Evolutionary conservation across 2,329 filamentous ascomycete genomes (phyloP).

Genomic region (Hypoxylon sp.): DNA sequence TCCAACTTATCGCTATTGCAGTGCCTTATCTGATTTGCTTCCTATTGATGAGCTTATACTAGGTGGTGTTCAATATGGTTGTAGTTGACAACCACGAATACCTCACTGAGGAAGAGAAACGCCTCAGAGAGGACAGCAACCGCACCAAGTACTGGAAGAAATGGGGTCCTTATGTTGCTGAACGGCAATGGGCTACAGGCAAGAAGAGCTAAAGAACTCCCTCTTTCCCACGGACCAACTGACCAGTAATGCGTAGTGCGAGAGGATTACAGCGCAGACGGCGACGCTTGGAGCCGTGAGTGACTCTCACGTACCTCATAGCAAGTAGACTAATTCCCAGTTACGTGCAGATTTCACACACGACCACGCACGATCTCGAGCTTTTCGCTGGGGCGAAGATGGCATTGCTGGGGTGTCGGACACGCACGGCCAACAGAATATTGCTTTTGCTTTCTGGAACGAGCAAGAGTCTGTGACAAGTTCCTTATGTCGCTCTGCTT

Average conservation of each 20-base stretch:
- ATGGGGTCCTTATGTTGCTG: slow-evolving; percentile 95
- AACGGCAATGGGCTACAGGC: slow-evolving; percentile 97
- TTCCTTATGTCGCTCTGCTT: slow-evolving; percentile 10
- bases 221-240: slow-evolving; percentile 29
- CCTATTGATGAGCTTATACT: slow-evolving; percentile 4
- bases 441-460: slow-evolving; percentile 98
- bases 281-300: slow-evolving; percentile 96
- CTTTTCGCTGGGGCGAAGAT: slow-evolving; percentile 96
- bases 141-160: slow-evolving; percentile 96
- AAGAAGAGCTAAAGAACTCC: slow-evolving; percentile 53
- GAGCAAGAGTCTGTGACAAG: slow-evolving; percentile 80
- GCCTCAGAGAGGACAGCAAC: slow-evolving; percentile 87
- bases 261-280: slow-evolving; percentile 91
- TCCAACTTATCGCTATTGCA: not conserved
- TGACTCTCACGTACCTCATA: slow-evolving; percentile 49
- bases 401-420: slow-evolving; percentile 95
- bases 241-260: slow-evolving; percentile 69
- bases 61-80: slow-evolving; percentile 74
- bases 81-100: slow-evolving; percentile 90
- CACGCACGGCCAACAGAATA: slow-evolving; percentile 90
- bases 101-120: slow-evolving; percentile 90
- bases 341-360: slow-evolving; percentile 85
- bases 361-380: slow-evolving; percentile 88
- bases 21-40: slow-evolving; percentile 11
- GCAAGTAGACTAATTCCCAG: slow-evolving; percentile 47